Evolutionary conservation across 2,329 filamentous ascomycete genomes (phyloP).

Genomic region (Eutypa lata): DNA sequence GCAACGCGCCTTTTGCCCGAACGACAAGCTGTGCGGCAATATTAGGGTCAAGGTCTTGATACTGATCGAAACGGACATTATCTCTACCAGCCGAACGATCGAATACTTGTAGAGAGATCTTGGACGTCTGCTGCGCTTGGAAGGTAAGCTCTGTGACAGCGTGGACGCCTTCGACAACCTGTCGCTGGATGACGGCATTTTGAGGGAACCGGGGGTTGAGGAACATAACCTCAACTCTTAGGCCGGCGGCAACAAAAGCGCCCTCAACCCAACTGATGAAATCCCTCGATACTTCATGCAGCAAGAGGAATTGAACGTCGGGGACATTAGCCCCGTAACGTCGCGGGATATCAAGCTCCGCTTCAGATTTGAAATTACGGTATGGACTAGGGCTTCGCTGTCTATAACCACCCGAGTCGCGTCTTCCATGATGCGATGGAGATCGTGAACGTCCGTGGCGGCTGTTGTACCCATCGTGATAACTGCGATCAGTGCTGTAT

Average conservation of each 20-base stretch:
- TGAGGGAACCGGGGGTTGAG: constrained; percentile 74
- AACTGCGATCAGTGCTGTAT: constrained; percentile 35
- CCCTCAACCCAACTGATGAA: constrained; percentile 82
- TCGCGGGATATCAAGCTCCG: constrained; percentile 68
- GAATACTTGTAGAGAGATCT: constrained; percentile 81
- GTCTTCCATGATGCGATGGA: constrained; percentile 47
- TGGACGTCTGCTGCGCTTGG: constrained; percentile 65
- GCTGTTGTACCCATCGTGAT: constrained; percentile 35
- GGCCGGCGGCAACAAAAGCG: constrained; percentile 66
- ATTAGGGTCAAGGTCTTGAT: constrained; percentile 74
- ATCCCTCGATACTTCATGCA: constrained; percentile 73
- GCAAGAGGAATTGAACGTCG: constrained; percentile 82
- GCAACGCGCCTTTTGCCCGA: constrained; percentile 56
- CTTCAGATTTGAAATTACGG: constrained; percentile 44
- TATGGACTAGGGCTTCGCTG: constrained; percentile 69
- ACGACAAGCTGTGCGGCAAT: constrained; percentile 79
- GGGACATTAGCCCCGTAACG: constrained; percentile 74
- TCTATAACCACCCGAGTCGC: constrained; percentile 53
- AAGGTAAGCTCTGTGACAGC: constrained; percentile 77
- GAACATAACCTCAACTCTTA: constrained; percentile 77
- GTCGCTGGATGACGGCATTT: constrained; percentile 75
- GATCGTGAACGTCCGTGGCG: constrained; percentile 67
- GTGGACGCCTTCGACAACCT: constrained; percentile 84
- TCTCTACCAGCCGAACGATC: constrained; percentile 71
- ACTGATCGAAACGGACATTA: constrained; percentile 83